A percentile compares a stretch with the other conserved stretches of the same genome.
Evolutionary conservation across 2,329 filamentous ascomycete genomes (phyloP).

Genomic region (Ilyonectria robusta): DNA sequence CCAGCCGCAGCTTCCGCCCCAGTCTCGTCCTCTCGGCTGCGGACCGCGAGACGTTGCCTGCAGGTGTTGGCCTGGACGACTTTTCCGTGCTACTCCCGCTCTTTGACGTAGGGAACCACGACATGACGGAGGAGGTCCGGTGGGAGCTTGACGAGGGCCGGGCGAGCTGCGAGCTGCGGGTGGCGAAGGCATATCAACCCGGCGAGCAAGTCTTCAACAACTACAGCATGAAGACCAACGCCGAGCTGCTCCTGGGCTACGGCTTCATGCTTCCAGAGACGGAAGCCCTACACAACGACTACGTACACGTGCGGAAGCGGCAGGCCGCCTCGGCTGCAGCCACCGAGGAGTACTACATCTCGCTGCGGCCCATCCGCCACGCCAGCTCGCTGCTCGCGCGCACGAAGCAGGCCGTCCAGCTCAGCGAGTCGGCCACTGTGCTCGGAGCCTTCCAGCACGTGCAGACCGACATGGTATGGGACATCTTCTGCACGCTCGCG

Average conservation of each 20-base stretch:
- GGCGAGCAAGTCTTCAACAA: slow-evolving; percentile 77
- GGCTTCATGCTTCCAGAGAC: slow-evolving; percentile 70
- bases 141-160: slow-evolving; percentile 68
- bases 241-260: slow-evolving; percentile 76
- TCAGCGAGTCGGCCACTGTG: slow-evolving; percentile 44
- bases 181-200: slow-evolving; percentile 59
- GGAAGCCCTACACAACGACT: slow-evolving; percentile 69
- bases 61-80: slow-evolving; percentile 62
- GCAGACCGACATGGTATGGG: slow-evolving; percentile 67
- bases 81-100: slow-evolving; percentile 80
- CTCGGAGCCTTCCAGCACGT: slow-evolving; percentile 64
- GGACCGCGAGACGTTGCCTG: slow-evolving; percentile 46
- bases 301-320: slow-evolving; percentile 69
- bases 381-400: slow-evolving; percentile 63
- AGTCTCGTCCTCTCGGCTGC: slow-evolving; percentile 66
- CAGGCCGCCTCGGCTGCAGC: slow-evolving; percentile 37
- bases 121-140: slow-evolving; percentile 69
- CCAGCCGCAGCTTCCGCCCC: slow-evolving; percentile 75
- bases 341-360: slow-evolving; percentile 65
- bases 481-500: slow-evolving; percentile 60
- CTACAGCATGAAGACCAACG: slow-evolving; percentile 82
- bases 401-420: slow-evolving; percentile 54
- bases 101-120: slow-evolving; percentile 81
- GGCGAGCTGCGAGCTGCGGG: slow-evolving; percentile 59
- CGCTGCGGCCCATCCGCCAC: slow-evolving; percentile 63